Evolutionary conservation across 352 stramenopile species (phyloP).

Genomic region (Phytophthora aleatoria): DNA sequence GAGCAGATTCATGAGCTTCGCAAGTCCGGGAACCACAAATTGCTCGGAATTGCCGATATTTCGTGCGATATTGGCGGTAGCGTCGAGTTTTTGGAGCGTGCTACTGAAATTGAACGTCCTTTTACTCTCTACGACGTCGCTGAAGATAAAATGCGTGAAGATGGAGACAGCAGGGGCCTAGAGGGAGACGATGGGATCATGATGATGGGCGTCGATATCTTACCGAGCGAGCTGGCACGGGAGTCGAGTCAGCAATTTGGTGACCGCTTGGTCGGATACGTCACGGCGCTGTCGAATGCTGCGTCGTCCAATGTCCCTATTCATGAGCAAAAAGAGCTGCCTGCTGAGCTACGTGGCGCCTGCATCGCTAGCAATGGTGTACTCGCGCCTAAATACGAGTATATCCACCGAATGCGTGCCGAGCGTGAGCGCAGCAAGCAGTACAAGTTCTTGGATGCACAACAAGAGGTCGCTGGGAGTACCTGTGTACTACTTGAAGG

Average conservation of each 20-base stretch:
- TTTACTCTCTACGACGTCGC: conserved; percentile 92
- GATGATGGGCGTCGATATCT: conserved; percentile 96
- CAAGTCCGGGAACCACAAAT: conserved; percentile 67
- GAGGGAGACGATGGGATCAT: conserved; percentile 78
- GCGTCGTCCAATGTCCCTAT: conserved; percentile 61
- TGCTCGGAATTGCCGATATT: conserved; percentile 94
- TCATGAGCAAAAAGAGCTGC: conserved; percentile 58
- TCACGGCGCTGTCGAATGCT: conserved; percentile 57
- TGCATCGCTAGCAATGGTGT: conserved; percentile 92
- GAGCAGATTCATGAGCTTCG: conserved; percentile 86
- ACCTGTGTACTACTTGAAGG: conserved; percentile 88
- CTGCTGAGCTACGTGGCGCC: conserved; percentile 84
- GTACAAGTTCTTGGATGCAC: conserved; percentile 65
- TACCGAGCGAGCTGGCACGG: conserved; percentile 94
- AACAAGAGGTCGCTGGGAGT: conserved; percentile 75
- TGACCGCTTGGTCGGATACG: conserved; percentile 90
- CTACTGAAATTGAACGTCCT: conserved; percentile 94
- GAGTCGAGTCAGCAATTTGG: conserved; percentile 96
- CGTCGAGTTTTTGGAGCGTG: conserved; percentile 93
- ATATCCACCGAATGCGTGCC: conserved; percentile 92
- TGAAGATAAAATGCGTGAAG: conserved; percentile 69
- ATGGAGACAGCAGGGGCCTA: conserved; percentile 51
- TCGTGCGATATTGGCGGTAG: conserved; percentile 95
- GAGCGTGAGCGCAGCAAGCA: conserved; percentile 79
- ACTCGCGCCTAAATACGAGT: conserved; percentile 87